These are phyloP conservation scores for Ramichloridium luteum DNA, from an alignment of 2,329 filamentous ascomycete genomes.

Conservation along the genomic window DNA sequence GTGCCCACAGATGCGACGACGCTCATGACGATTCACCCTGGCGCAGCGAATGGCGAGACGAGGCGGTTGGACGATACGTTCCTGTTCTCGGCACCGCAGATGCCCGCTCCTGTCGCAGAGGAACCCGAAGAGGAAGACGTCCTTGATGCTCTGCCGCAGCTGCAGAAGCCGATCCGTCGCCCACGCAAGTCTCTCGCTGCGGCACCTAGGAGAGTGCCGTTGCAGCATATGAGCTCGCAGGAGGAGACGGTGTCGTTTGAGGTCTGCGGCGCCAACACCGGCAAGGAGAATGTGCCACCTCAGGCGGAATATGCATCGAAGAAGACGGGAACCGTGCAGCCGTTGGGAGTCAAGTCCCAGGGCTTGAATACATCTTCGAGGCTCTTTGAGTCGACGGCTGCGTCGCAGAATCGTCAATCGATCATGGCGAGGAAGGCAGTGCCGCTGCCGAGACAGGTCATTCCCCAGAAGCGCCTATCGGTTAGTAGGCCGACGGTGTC, in stretches of 20 bases:
- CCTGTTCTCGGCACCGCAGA: constrained; percentile 5
- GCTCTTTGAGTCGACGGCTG: constrained; percentile 14
- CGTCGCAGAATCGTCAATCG: constrained; percentile 13
- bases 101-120: neutral
- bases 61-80: constrained; percentile 24
- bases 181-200: constrained; percentile 32
- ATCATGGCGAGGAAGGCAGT: constrained; percentile 11
- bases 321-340: neutral
- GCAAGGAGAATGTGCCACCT: constrained; percentile 53
- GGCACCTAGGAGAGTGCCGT: constrained; percentile 38
- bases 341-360: neutral
- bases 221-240: constrained; percentile 27
- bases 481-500: neutral
- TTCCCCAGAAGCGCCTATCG: neutral
- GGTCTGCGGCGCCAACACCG: constrained; percentile 32
- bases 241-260: constrained; percentile 4
- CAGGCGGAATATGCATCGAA: constrained; percentile 19
- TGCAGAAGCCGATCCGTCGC: constrained; percentile 20
- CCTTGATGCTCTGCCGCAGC: constrained; percentile 5
- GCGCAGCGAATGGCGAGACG: constrained; percentile 24
- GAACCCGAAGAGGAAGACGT: neutral
- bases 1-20: constrained; percentile 41
- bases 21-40: constrained; percentile 40
- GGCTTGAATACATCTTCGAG: too few relatives aligned
- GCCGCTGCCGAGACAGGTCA: constrained; percentile 2